Conservation (phyloP, 2,329 filamentous ascomycete genomes). For the Ophiostoma himal-ulmi region DNA sequence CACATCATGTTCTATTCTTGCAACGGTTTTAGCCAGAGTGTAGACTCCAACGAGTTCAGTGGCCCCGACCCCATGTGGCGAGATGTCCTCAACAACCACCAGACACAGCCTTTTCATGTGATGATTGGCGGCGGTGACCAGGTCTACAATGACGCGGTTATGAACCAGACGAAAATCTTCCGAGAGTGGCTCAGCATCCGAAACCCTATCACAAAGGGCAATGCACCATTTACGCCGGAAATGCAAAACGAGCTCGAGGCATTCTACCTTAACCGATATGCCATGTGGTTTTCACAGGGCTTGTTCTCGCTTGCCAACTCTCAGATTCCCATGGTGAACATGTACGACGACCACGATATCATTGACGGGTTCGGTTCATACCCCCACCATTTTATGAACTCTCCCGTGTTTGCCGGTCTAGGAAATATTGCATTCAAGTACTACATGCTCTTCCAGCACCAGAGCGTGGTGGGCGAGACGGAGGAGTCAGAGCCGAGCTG, state of each 20-base stretch:
- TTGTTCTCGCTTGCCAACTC: conserved; percentile 87
- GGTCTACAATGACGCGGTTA: conserved; percentile 87
- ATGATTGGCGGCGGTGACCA: conserved; percentile 98
- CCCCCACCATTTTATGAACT: conserved; percentile 83
- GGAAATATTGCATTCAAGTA: conserved; percentile 96
- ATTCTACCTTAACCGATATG: conserved; percentile 85
- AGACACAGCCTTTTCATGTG: conserved; percentile 88
- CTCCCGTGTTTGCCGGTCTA: conserved; percentile 81
- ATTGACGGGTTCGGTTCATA: conserved; percentile 93
- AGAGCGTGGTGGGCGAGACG: conserved; percentile 75
- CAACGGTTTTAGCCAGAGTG: conserved; percentile 84
- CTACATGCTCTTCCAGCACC: conserved; percentile 97
- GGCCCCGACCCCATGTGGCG: conserved; percentile 96
- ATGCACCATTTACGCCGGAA: conserved; percentile 67
- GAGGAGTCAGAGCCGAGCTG: conserved; percentile 84
- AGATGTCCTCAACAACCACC: conserved; percentile 88
- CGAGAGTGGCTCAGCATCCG: conserved; percentile 77
- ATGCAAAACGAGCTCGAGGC: conserved; percentile 84
- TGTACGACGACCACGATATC: conserved; percentile 93
- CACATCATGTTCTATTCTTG: conserved; percentile 99
- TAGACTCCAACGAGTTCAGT: conserved; percentile 72
- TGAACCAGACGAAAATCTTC: conserved; percentile 69
- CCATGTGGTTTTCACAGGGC: conserved; percentile 93
- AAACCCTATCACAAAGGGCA: conserved; percentile 73
- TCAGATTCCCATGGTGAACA: conserved; percentile 97